A percentile compares a stretch with the other conserved stretches of the same genome.
phyloP scores from a whole-genome alignment of 495 filamentous ascomycete genomes.

The Lasiosphaeris hirsuta region DNA sequence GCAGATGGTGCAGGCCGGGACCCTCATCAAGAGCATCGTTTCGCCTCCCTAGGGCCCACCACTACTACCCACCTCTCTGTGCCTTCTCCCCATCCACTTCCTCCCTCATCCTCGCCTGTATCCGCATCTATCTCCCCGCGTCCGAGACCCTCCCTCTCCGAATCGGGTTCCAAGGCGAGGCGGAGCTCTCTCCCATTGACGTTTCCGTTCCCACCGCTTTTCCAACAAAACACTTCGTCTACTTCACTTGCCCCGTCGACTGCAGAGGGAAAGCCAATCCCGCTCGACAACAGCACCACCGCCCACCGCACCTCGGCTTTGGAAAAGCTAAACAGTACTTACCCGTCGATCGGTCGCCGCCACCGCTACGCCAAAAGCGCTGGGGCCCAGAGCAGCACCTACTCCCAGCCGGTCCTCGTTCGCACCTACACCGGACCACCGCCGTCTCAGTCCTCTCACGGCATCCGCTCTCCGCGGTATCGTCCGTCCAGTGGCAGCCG shows the following conservation, averaged over 20 bases:
- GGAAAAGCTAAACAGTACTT: conserved; percentile 44
- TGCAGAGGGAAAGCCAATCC: conserved; percentile 44
- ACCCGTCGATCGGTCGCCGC: conserved; percentile 33
- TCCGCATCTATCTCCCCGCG: neutral
- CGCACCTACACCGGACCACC: conserved; percentile 48
- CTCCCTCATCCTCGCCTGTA: conserved; percentile 12
- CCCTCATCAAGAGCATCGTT: conserved; percentile 9
- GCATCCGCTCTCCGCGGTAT: conserved; percentile 15
- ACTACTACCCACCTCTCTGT: conserved; percentile 13
- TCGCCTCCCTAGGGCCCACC: neutral
- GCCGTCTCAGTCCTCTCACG: conserved; percentile 25
- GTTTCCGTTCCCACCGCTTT: conserved; percentile 38
- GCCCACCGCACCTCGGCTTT: conserved; percentile 40
- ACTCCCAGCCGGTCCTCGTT: conserved; percentile 55
- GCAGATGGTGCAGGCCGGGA: conserved; percentile 14
- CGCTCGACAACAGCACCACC: conserved; percentile 39
- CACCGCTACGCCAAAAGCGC: conserved; percentile 44
- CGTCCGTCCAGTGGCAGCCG: conserved; percentile 26
- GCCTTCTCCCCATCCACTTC: conserved; percentile 21
- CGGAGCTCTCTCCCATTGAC: conserved; percentile 24
- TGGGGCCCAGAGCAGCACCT: conserved; percentile 49
- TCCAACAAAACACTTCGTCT: conserved; percentile 37
- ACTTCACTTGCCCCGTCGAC: conserved; percentile 42
- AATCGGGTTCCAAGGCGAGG: conserved; percentile 6
- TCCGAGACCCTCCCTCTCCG: conserved; percentile 7